Conservation (phyloP, 371 early-diverging fungal genomes). For the Thermomucor indicae-seudaticae region DNA sequence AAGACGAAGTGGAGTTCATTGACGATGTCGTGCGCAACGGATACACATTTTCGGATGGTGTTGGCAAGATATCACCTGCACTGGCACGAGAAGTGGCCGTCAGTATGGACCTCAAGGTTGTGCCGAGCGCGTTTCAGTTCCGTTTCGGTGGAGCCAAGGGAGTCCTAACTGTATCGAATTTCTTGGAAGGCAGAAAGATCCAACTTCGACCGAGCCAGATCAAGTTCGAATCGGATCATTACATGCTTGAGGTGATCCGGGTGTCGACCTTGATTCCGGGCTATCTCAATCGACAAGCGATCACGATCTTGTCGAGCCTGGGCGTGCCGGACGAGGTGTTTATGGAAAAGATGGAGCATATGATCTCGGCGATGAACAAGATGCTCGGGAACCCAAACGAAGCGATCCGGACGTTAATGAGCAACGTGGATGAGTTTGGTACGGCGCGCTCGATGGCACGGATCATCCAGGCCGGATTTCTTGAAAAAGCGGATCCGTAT, state of each 20-base stretch:
- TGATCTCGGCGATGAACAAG: conserved; percentile 26
- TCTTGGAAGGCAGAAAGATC: conserved; percentile 22
- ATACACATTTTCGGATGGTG: conserved; percentile 66
- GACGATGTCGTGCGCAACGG: conserved; percentile 49
- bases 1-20: conserved; percentile 32
- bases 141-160: conserved; percentile 79
- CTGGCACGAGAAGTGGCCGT: conserved; percentile 42
- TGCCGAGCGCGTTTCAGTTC: conserved; percentile 75
- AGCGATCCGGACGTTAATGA: conserved; percentile 28
- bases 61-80: conserved; percentile 56
- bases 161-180: conserved; percentile 37
- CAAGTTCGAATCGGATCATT: conserved; percentile 53
- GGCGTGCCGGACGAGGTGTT: conserved; percentile 50
- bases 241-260: conserved; percentile 51
- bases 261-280: conserved; percentile 35
- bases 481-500: conserved; percentile 46
- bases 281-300: conserved; percentile 61
- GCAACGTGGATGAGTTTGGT: conserved; percentile 44
- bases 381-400: conserved; percentile 22
- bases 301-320: conserved; percentile 54
- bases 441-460: conserved; percentile 23
- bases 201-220: conserved; percentile 59
- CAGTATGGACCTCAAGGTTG: conserved; percentile 27
- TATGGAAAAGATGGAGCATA: conserved; percentile 34
- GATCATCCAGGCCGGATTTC: conserved; percentile 48